phyloP scores from a whole-genome alignment of 371 early-diverging fungal genomes.

The Nematocida homosporus region DNA sequence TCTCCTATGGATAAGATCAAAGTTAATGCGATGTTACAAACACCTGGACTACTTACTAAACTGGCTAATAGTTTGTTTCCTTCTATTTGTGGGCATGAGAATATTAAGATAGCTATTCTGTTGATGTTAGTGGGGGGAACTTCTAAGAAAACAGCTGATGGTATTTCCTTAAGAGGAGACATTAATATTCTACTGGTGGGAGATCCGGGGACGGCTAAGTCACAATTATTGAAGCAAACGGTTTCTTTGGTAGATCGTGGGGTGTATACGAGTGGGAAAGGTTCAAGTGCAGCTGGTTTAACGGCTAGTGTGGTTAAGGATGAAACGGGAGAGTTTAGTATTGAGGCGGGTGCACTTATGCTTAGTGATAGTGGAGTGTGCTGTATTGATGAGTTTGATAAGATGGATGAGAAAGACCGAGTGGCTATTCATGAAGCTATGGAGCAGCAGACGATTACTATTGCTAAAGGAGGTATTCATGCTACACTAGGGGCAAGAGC shows the following conservation, averaged over 20 bases:
- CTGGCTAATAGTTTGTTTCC: conserved; percentile 75
- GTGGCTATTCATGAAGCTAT: conserved; percentile 99
- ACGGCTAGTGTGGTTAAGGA: conserved; percentile 95
- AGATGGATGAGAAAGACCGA: conserved; percentile 94
- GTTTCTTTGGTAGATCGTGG: conserved; percentile 82
- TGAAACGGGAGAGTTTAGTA: conserved; percentile 95
- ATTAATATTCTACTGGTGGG: conserved; percentile 94
- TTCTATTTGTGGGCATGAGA: conserved; percentile 66
- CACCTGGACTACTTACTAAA: conserved; percentile 75
- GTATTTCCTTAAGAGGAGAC: conserved; percentile 74
- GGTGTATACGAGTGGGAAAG: conserved; percentile 94
- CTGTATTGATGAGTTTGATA: conserved; percentile 99
- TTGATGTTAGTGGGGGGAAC: conserved; percentile 69
- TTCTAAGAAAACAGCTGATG: conserved; percentile 76
- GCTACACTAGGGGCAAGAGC: conserved; percentile 68
- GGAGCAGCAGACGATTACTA: conserved; percentile 99
- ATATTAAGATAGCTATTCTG: conserved; percentile 67
- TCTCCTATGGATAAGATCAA: conserved; percentile 56
- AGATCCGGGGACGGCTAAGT: conserved; percentile 96
- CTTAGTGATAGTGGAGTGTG: conserved; percentile 96
- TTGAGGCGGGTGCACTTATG: conserved; percentile 98
- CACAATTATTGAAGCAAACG: conserved; percentile 87
- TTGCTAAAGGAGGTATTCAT: conserved; percentile 96
- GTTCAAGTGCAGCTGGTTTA: conserved; percentile 94
- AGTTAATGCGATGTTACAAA: conserved; percentile 71